Conservation (phyloP, 1,139 yeast species). For the Meyerozyma elateridarum region DNA sequence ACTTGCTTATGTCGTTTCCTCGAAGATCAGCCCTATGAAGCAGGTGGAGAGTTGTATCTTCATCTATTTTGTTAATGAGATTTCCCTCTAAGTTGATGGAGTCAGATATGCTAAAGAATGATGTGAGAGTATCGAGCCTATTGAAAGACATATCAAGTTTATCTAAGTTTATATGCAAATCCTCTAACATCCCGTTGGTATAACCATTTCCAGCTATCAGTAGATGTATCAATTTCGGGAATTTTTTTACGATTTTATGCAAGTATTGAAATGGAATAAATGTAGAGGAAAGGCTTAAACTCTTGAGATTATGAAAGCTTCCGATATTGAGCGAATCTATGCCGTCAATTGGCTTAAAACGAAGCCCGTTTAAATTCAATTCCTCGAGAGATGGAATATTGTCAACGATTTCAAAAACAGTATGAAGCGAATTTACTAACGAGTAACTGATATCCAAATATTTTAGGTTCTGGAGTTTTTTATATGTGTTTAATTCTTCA, state of each 20-base stretch:
- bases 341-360: conserved; percentile 38
- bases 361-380: conserved; percentile 61
- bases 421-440: conserved; percentile 39
- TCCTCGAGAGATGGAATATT: conserved; percentile 33
- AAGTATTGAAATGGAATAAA: conserved; percentile 9
- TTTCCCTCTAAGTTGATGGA: conserved; percentile 26
- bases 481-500: too few species aligned
- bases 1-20: conserved; percentile 38
- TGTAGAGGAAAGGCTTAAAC: conserved; percentile 15
- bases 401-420: conserved; percentile 33
- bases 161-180: conserved; percentile 12
- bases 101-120: conserved; percentile 22
- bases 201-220: conserved; percentile 47
- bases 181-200: conserved; percentile 18
- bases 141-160: conserved; percentile 46
- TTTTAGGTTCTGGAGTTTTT: conserved; percentile 22
- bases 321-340: conserved; percentile 1
- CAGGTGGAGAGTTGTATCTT: too few species aligned
- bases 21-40: conserved; percentile 52
- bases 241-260: conserved; percentile 22
- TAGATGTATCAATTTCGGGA: conserved; percentile 42
- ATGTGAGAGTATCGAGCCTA: too few species aligned
- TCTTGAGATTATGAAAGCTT: conserved; percentile 4
- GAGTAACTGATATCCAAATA: conserved; percentile 62
- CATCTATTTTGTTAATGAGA: too few species aligned